Percentiles rank a stretch among this genome's conserved stretches.
These are phyloP conservation scores for Candida sojae DNA, from an alignment of 1,139 yeast species.

Conservation along the genomic window DNA sequence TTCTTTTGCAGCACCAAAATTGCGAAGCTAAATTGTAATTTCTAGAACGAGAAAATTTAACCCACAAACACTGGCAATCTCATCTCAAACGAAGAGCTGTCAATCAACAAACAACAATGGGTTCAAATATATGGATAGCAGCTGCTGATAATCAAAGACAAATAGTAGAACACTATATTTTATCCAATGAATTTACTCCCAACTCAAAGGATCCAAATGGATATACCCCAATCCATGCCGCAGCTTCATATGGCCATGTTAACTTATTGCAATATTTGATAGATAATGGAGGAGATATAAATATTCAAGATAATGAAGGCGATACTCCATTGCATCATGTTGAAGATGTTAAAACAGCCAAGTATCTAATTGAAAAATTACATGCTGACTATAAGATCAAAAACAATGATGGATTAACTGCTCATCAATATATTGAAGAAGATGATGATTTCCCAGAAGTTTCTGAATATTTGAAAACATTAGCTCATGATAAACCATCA, in stretches of 20 bases:
- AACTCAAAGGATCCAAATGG: slow-evolving; percentile 88
- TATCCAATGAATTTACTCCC: slow-evolving; percentile 55
- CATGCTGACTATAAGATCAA: slow-evolving; percentile 63
- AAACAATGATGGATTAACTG: slow-evolving; percentile 75
- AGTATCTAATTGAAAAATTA: slow-evolving; percentile 60
- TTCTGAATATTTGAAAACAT: slow-evolving; percentile 57
- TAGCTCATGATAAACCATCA: slow-evolving; percentile 38
- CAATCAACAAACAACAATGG: slow-evolving; percentile 26
- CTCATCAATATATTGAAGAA: slow-evolving; percentile 70
- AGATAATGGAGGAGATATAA: slow-evolving; percentile 71
- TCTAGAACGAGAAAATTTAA: not conserved
- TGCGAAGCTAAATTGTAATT: not conserved
- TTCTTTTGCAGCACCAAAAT: not conserved
- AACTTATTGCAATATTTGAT: slow-evolving; percentile 66
- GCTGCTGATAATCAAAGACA: slow-evolving; percentile 80
- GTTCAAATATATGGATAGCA: slow-evolving; percentile 87
- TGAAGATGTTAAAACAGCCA: slow-evolving; percentile 70
- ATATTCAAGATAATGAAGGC: slow-evolving; percentile 83
- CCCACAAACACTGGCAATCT: not conserved
- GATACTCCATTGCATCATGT: slow-evolving; percentile 94
- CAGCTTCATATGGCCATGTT: slow-evolving; percentile 86
- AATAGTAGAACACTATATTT: slow-evolving; percentile 57
- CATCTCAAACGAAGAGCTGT: slow-evolving; percentile 1
- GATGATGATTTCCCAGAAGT: slow-evolving; percentile 87
- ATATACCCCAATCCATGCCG: slow-evolving; percentile 95